Conservation (phyloP, 73 alveolate genomes). For the Paramecium sexaurelia region DNA sequence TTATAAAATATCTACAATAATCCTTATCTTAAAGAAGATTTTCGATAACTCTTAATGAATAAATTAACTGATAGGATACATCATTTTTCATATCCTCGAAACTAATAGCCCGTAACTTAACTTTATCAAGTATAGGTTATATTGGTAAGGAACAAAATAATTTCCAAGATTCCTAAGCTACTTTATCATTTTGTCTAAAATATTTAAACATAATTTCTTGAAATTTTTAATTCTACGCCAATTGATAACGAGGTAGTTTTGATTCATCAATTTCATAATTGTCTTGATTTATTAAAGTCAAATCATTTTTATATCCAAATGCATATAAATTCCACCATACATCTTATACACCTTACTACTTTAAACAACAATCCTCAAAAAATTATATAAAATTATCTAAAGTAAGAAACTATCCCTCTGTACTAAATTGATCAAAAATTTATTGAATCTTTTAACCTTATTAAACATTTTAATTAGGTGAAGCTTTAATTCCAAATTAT, state of each 20-base stretch:
- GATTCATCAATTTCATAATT: conserved; percentile 35
- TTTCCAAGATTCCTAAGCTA: conserved; percentile 82
- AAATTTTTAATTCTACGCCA: conserved; percentile 73
- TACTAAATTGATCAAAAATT: conserved; percentile 50
- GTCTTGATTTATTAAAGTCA: conserved; percentile 61
- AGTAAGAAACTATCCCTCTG: conserved; percentile 66
- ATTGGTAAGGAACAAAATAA: conserved; percentile 64
- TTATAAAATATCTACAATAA: neutral
- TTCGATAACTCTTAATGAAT: neutral
- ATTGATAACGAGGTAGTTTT: conserved; percentile 78
- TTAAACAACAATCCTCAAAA: conserved; percentile 68
- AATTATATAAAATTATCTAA: conserved; percentile 75
- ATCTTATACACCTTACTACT: conserved; percentile 58
- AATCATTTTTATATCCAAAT: conserved; percentile 77
- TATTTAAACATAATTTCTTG: conserved; percentile 58
- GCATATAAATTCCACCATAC: conserved; percentile 83
- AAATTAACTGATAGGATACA: neutral
- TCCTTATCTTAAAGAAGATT: neutral
- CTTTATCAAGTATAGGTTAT: no score
- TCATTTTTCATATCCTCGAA: neutral
- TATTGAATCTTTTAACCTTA: conserved; percentile 66
- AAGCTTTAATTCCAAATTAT: conserved; percentile 73
- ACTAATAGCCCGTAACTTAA: no score
- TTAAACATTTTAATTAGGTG: conserved; percentile 73
- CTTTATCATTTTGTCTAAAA: neutral